Conservation (phyloP, 228 moss, liverwort and hornwort genomes). For the Sphagnum magellanicum region DNA sequence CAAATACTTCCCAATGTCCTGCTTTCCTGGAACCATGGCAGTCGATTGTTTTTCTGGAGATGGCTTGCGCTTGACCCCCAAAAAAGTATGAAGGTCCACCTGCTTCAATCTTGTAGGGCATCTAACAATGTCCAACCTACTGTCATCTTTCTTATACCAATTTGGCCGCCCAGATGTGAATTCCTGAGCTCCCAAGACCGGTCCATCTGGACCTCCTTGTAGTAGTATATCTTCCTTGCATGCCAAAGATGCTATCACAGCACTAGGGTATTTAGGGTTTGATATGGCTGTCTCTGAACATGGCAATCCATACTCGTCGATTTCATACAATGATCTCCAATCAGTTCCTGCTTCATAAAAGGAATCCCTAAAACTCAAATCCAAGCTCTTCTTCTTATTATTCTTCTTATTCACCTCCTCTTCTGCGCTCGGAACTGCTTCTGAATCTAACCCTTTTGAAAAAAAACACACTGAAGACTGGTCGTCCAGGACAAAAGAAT, state of each 20-base stretch:
- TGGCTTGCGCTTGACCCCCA: slow-evolving; percentile 55
- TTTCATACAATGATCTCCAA: slow-evolving; percentile 71
- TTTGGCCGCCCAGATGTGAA: neutral
- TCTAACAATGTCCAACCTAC: slow-evolving; percentile 6
- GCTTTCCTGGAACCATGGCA: slow-evolving; percentile 52
- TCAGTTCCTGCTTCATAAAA: slow-evolving; percentile 66
- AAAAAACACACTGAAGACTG: too few relatives aligned
- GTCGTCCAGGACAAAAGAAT: too few relatives aligned
- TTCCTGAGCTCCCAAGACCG: neutral
- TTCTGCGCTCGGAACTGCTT: too few relatives aligned
- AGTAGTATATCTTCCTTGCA: slow-evolving; percentile 2
- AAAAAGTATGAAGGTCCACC: slow-evolving; percentile 66
- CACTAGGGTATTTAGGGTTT: slow-evolving; percentile 2
- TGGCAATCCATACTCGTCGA: slow-evolving; percentile 87
- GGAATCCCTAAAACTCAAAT: slow-evolving; percentile 66
- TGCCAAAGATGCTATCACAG: slow-evolving; percentile 5
- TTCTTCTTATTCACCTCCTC: too few relatives aligned
- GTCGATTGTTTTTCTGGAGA: slow-evolving; percentile 10
- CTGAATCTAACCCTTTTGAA: too few relatives aligned
- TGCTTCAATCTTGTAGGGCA: slow-evolving; percentile 54
- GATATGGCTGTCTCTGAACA: slow-evolving; percentile 9
- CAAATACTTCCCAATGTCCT: slow-evolving; percentile 66
- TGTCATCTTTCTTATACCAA: slow-evolving; percentile 6
- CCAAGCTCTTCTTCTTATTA: neutral
- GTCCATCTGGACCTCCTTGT: neutral